A percentile compares a stretch with the other conserved stretches of the same genome.
Conservation (phyloP, 495 filamentous ascomycete species). For the Penicillium steckii region DNA sequence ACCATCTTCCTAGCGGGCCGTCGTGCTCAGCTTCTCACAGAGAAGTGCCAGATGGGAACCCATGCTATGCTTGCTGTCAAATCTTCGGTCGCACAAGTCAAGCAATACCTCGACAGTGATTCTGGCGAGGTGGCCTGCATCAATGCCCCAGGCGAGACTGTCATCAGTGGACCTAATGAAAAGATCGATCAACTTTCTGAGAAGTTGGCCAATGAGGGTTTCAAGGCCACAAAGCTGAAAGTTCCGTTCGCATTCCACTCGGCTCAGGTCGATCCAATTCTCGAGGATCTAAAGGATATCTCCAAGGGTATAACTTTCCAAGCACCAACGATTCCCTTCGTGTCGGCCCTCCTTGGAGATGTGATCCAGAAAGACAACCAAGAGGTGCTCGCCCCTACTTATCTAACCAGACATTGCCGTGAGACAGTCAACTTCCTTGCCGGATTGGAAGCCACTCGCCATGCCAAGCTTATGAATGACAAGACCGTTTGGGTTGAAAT, state of each 20-base stretch:
- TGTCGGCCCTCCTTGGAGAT: conserved; percentile 66
- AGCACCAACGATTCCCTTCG: conserved; percentile 61
- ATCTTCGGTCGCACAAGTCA: conserved; percentile 33
- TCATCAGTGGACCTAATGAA: conserved; percentile 45
- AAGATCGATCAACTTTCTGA: conserved; percentile 58
- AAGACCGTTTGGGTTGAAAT: conserved; percentile 59
- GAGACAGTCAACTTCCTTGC: conserved; percentile 73
- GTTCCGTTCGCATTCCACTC: conserved; percentile 84
- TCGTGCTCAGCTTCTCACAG: conserved; percentile 72
- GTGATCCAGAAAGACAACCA: conserved; percentile 51
- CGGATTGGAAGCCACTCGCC: conserved; percentile 54
- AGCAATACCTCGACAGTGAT: conserved; percentile 23
- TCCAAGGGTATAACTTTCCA: conserved; percentile 60
- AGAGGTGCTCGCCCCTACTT: conserved; percentile 53
- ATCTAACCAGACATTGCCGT: conserved; percentile 66
- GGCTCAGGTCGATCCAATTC: conserved; percentile 72
- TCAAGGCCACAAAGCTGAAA: conserved; percentile 68
- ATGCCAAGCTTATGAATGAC: conserved; percentile 43
- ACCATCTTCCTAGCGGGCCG: conserved; percentile 78
- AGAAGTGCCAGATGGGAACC: conserved; percentile 67
- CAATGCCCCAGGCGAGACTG: conserved; percentile 50
- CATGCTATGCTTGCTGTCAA: conserved; percentile 61
- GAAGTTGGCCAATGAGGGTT: conserved; percentile 50
- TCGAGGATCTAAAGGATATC: conserved; percentile 61
- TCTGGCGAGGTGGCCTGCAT: conserved; percentile 51